Base-by-base conservation (phyloP, 2,329 filamentous ascomycete species). In the Lachnum nothofagi region DNA sequence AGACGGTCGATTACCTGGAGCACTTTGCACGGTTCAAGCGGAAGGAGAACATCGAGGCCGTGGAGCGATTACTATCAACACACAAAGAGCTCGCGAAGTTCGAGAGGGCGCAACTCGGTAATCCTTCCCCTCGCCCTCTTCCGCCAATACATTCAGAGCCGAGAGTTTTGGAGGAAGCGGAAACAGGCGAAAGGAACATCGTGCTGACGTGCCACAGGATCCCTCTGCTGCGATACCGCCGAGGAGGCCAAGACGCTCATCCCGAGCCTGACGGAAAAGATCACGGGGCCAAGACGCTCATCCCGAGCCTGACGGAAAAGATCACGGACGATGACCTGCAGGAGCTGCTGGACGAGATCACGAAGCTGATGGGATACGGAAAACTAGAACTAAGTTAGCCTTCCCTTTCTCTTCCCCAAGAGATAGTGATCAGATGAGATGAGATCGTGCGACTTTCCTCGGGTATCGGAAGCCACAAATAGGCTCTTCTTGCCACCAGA, bases 201-300 rank as follows among this genome's bases (percentile, higher is more conserved):
- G n/a, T n/a, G 23, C 34, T 45, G 19, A 46, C 9, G n/a, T 29
- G 29, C 25, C 25, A 59, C 63, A 94, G 91, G 90, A 27, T 95
- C 88, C 25, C 75, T 98, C 33, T 95, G 90, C 69, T 95, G 91
- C 66, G 91, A 95, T 62, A 86, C 83, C 38, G 86, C 89, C 50
- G 93, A 98, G 65, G 94, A 98, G 71, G 93, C 93, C 52, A 96
- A 95, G 72, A 95, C 89, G 7, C 77, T 98, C 50, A 95, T 98
- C 55, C 94, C 93, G 1, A 95, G 80, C 49, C 70, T 98, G 43
- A 78, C 83, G 60, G 84, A 90, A 68, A 98, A 98, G 72, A 94
- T 97, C 63, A 79, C 79, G 53, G 91, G n/a, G n/a, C n/a, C n/a
- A n/a, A n/a, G n/a, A n/a, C n/a, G n/a, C n/a, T n/a, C 50, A 95